Conservation (phyloP, 352 stramenopile species). For the Globisporangium polare region DNA sequence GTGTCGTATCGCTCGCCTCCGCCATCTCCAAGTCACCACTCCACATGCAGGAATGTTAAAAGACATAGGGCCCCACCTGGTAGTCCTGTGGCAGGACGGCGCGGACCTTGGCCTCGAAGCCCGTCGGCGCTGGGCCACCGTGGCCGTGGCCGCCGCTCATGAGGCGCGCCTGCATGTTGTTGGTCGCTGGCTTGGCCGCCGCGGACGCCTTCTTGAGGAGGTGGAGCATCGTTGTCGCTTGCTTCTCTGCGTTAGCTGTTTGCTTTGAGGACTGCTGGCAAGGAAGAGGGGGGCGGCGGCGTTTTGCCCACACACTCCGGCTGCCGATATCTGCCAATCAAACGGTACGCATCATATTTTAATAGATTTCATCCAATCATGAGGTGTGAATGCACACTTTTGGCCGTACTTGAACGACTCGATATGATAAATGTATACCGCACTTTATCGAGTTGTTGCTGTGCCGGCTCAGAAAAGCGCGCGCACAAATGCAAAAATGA, state of each 20-base stretch:
- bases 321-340: conserved; percentile 11
- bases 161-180: conserved; percentile 55
- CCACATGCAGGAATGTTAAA: not conserved
- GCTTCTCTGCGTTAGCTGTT: conserved; percentile 5
- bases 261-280: conserved; percentile 10
- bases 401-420: conserved; percentile 16
- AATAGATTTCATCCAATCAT: conserved; percentile 7
- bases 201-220: conserved; percentile 69
- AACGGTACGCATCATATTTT: not conserved
- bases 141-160: conserved; percentile 72
- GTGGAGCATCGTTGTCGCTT: conserved; percentile 48
- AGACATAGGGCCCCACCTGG: conserved; percentile 48
- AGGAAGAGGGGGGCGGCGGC: conserved; percentile 3
- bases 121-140: conserved; percentile 51
- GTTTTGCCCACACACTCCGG: conserved; percentile 16
- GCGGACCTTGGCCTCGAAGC: conserved; percentile 84
- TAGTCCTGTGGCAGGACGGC: conserved; percentile 81
- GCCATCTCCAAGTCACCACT: not conserved
- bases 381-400: not conserved
- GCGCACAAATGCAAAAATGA: conserved; percentile 7
- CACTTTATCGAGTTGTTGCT: not conserved
- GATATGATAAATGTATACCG: conserved; percentile 1
- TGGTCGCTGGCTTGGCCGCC: conserved; percentile 48
- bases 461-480: not conserved
- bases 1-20: not conserved